Conservation (phyloP, 192 early-diverging fungal species). For the Podila epicladia region DNA sequence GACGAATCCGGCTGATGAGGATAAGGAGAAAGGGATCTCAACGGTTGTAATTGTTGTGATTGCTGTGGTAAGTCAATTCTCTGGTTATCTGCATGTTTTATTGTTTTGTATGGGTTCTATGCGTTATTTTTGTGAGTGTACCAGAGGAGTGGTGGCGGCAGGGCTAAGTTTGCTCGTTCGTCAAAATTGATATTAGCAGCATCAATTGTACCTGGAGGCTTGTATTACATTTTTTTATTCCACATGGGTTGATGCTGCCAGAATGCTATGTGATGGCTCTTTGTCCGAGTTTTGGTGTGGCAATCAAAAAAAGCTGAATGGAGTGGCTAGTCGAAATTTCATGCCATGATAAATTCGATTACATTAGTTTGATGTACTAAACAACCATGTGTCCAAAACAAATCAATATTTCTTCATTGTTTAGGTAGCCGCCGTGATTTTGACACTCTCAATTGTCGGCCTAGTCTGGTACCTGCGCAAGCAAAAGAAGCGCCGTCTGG, state of each 20-base stretch:
- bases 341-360: no score
- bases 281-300: no score
- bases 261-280: no score
- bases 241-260: no score
- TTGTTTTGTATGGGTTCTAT: no score
- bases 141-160: no score
- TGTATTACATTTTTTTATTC: no score
- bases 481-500: conserved; percentile 22
- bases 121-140: no score
- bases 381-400: neutral
- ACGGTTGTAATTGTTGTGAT: conserved; percentile 23
- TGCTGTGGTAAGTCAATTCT: conserved; percentile 29
- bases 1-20: neutral
- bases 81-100: neutral
- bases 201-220: neutral
- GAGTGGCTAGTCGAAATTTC: no score
- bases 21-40: conserved; percentile 8
- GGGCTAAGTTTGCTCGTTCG: no score
- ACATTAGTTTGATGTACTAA: neutral
- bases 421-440: conserved; percentile 26
- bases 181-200: neutral
- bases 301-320: no score
- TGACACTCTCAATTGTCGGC: conserved; percentile 16
- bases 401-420: neutral
- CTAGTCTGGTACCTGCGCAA: conserved; percentile 14